phyloP scores from a whole-genome alignment of 352 stramenopile genomes.

The Phytopythium chamaehyphon region DNA sequence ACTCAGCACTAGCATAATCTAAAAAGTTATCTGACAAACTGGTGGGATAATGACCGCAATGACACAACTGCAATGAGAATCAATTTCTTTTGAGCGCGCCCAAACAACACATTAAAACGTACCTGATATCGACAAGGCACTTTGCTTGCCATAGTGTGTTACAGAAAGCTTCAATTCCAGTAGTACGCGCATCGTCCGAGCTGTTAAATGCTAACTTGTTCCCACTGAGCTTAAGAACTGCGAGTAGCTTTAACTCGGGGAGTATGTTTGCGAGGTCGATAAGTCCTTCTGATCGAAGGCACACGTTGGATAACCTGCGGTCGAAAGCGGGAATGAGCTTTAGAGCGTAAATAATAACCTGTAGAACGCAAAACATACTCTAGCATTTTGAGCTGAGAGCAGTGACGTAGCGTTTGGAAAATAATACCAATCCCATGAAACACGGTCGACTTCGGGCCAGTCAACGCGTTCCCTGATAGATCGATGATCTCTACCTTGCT shows the following conservation, averaged over 20 bases:
- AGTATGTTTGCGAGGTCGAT: slow-evolving; percentile 43
- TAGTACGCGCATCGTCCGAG: slow-evolving; percentile 42
- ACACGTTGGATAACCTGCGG: slow-evolving; percentile 26
- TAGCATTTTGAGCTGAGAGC: slow-evolving; percentile 40
- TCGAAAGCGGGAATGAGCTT: no score
- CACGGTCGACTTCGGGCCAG: slow-evolving; percentile 34
- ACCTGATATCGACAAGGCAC: slow-evolving; percentile 38
- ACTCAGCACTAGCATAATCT: slow-evolving; percentile 42
- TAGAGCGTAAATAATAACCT: neutral
- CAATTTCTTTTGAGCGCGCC: neutral
- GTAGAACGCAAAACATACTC: slow-evolving; percentile 31
- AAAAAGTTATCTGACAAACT: slow-evolving; percentile 51
- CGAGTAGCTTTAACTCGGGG: slow-evolving; percentile 26
- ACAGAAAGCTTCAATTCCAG: slow-evolving; percentile 54
- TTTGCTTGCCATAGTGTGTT: slow-evolving; percentile 40
- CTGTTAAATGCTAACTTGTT: slow-evolving; percentile 54
- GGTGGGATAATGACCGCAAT: neutral
- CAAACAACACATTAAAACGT: neutral
- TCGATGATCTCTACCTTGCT: slow-evolving; percentile 47
- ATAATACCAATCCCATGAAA: slow-evolving; percentile 56
- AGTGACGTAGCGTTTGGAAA: slow-evolving; percentile 41
- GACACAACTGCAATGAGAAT: neutral
- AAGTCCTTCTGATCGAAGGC: slow-evolving; percentile 52
- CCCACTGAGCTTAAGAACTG: slow-evolving; percentile 41
- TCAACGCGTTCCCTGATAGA: slow-evolving; percentile 50